Evolutionary conservation across 352 stramenopile species (phyloP), one percentile per base, ranked within the genome.

Genomic region (Lagenidium giganteum): DNA sequence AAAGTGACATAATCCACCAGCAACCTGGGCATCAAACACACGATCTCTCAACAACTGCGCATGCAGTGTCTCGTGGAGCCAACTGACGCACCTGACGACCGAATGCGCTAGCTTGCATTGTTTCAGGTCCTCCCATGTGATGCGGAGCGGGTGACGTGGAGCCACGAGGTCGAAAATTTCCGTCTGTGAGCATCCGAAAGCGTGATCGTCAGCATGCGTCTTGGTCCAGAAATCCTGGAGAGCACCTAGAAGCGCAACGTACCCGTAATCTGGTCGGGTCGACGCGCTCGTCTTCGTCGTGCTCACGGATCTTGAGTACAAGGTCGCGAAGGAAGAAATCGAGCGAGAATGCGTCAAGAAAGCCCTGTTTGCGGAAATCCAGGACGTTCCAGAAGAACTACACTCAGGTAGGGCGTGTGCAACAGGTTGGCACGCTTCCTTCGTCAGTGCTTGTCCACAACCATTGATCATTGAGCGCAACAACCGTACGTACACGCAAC

Each of bases 321-420:
- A 85, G 39, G 26, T 79, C 76, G n/a, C 65, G 51, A 16, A 85
- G 38, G 35, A 86, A 87, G 23, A 61, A 77, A 29, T 86, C 70
- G 35, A 87, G 37, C 9, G 68, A 75, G 52, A 81, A 81, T 5
- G 57, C 56, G 32, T 85, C 70, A 17, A 87, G 42, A 46, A 66
- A 84, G 2, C 70, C 67, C 25, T 83, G 75, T 21, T 83, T 83
- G 6, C 83, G 71, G 33, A 83, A 64, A 41, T 87, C 72, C 8
- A 87, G 61, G n/a, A 83, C 58, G 17, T 42, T 60, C 67, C 72
- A 87, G 36, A 85, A 76, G 44, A 85, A 85, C 75, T 87, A 30
- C 22, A 45, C 12, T 49, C n/a, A 28, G 4, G 42, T 20, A n/a
- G n/a, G n/a, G n/a, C 11, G n/a, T 33, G 28, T 33, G 28, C 28